Evolutionary conservation across 768 basidiomycete species (phyloP).

Genomic region (Suillus alpinus): DNA sequence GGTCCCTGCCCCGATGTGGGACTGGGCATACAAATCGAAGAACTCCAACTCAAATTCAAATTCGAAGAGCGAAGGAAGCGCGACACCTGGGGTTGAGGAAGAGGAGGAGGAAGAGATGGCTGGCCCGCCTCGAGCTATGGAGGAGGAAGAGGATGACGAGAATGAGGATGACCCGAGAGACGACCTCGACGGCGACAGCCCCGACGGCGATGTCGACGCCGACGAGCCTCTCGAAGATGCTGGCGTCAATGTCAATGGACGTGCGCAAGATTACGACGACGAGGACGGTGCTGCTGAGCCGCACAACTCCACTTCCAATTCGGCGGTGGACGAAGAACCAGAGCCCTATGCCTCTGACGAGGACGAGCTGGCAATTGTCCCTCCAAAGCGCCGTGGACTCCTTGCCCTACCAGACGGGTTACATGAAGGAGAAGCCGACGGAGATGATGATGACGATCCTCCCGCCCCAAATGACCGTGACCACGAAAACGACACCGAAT

Average conservation of each 20-base stretch:
- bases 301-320: conserved; percentile 3
- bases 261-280: conserved; percentile 14
- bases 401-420: background rate
- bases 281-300: conserved; percentile 12
- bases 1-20: conserved; percentile 83
- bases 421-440: conserved; percentile 10
- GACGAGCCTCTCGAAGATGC: conserved; percentile 4
- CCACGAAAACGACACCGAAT: conserved; percentile 28
- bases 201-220: conserved; percentile 12
- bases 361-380: background rate
- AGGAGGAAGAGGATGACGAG: conserved; percentile 55
- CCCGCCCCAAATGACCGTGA: conserved; percentile 4
- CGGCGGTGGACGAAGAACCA: conserved; percentile 4
- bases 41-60: conserved; percentile 32
- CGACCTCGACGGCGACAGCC: conserved; percentile 15
- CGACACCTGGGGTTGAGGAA: conserved; percentile 32
- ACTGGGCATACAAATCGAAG: conserved; percentile 63
- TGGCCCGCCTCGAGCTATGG: conserved; percentile 51
- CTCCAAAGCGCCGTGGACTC: background rate
- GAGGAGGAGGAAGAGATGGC: conserved; percentile 42
- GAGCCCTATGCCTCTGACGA: conserved; percentile 6
- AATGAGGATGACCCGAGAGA: conserved; percentile 13
- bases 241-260: background rate
- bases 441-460: conserved; percentile 17
- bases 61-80: conserved; percentile 48